Base-by-base conservation (phyloP, 2,329 filamentous ascomycete genomes). In the Neocucurbitaria cava region DNA sequence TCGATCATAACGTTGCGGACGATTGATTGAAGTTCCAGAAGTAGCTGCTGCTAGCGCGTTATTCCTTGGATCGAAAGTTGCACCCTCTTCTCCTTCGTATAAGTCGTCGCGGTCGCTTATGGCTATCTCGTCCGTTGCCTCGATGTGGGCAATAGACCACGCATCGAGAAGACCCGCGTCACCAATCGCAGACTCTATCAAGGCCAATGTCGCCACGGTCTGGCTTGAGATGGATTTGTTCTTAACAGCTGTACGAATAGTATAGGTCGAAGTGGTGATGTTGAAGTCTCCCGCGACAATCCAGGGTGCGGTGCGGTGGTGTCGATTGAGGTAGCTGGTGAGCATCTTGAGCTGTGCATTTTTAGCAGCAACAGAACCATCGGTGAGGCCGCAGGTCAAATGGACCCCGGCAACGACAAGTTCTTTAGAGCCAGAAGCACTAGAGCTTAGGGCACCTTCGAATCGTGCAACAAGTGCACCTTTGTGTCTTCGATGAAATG, bases 241-340 rank as follows among this genome's bases (percentile, higher is more conserved):
- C 51, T 80, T 78, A 1, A 83, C 59, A 0, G 86, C 85, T 3
- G 77, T 73, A 10, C 82, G 75, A 30, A 89, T 81, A 0, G 85
- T 84, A 47, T 79, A 78, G 1, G 77, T 73, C 1, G 87, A 89
- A 0, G 86, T 87, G 6, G 82, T 77, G 21, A 89, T 75, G 61
- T 89, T 89, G 68, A 89, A 87, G 65, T 89, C 86, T 3, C 87
- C 87, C 0, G 83, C 83, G 18, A 90, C 62, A 3, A 89, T 75
- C 77, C 82, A 85, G 4, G 84, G 78, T 33, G 81, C 78, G 0
- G 70, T 49, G 1, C 73, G 58, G 42, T 84, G 82, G 0, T 72
- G 61, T 1, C 57, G 61, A 0, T 71, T 66, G 15, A 89, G 61
- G 64, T 86, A 72, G 7, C 69, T 68, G 1, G 83, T 64, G 1